Percentiles rank a stretch among this genome's conserved stretches.
phyloP scores from a whole-genome alignment of 2,329 filamentous ascomycete species.

The Fusarium albosuccineum region DNA sequence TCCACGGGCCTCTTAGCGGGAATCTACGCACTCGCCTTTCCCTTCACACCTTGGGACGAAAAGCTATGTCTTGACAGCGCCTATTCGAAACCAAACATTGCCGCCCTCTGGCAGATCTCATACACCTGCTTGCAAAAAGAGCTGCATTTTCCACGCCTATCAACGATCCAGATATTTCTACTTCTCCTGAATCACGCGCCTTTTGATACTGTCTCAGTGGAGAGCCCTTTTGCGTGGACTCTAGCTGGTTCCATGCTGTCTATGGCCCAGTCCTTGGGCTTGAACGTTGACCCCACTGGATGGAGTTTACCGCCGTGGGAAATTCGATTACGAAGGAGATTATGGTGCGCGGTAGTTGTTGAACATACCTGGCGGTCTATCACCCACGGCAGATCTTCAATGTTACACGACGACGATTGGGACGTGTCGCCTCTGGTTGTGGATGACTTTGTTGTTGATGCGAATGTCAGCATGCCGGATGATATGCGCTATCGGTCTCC shows the following conservation, averaged over 20 bases:
- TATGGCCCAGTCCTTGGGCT: constrained; percentile 7
- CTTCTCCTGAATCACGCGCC: background rate
- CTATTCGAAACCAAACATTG: constrained; percentile 33
- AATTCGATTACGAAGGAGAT: constrained; percentile 26
- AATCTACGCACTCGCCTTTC: background rate
- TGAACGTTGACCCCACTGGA: constrained; percentile 25
- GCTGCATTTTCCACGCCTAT: constrained; percentile 33
- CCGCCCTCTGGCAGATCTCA: constrained; percentile 34
- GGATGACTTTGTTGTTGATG: background rate
- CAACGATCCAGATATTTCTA: constrained; percentile 31
- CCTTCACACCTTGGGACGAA: background rate
- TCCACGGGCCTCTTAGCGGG: constrained; percentile 12
- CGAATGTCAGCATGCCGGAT: background rate
- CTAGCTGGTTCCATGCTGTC: background rate
- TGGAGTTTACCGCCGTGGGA: constrained; percentile 34
- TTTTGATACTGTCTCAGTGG: background rate
- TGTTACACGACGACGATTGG: constrained; percentile 36
- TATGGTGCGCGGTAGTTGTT: constrained; percentile 37
- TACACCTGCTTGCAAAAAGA: constrained; percentile 37
- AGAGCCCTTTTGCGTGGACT: background rate
- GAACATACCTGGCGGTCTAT: constrained; percentile 38
- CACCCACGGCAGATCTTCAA: constrained; percentile 32
- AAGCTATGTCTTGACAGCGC: constrained; percentile 28
- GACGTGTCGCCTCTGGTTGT: constrained; percentile 21
- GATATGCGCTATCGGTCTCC: background rate